Base-by-base conservation (phyloP, 2,329 filamentous ascomycete species). In the Claviceps pazoutovae region DNA sequence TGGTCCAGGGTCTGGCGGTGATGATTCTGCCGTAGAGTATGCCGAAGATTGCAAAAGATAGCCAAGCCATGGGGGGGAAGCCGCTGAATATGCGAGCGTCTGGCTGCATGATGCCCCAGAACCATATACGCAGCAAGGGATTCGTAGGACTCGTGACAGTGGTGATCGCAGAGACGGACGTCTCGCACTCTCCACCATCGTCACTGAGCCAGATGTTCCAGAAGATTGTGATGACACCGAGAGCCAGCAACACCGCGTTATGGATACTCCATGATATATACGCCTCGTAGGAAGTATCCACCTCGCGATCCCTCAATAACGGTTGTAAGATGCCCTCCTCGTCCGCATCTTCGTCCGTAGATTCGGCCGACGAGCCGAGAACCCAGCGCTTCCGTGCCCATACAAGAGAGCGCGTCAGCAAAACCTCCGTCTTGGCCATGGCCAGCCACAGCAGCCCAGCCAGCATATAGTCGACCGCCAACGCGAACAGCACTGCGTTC, bases 141-240 rank as follows among this genome's bases (percentile, higher is more conserved):
- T 58, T 58, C 26, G 58, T 46, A 1, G 61, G 56, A 21, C 49
- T 51, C 3, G 51, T n/a, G 9, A 45, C 16, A 2, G 44, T 30
- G 0, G 46, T 17, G 2, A 42, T 21, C 1, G 54, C 37, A 13
- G 53, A 46, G 6, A 21, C 37, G 8, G 53, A 42, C 9, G 48
- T n/a, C 16, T 45, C 39, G 49, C 71, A 74, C 54, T 65, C 61
- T 21, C 69, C 71, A 41, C 64, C 59, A 14, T 62, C 65, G 0
- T 66, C 65, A 2, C 71, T 72, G 1, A 73, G 58, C 71, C 71
- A 73, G 21, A 70, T 62, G 51, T 74, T 74, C 71, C 71, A 74
- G 60, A 64, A 71, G 19, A 73, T 72, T 2, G 71, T 64, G 5
- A 72, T 56, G 1, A 64, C 37, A 6, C 60, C 60, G 13, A 73